These are phyloP conservation scores for Ganoderma lingzhi DNA, from an alignment of 1,284 basidiomycete species.

Conservation along the genomic window DNA sequence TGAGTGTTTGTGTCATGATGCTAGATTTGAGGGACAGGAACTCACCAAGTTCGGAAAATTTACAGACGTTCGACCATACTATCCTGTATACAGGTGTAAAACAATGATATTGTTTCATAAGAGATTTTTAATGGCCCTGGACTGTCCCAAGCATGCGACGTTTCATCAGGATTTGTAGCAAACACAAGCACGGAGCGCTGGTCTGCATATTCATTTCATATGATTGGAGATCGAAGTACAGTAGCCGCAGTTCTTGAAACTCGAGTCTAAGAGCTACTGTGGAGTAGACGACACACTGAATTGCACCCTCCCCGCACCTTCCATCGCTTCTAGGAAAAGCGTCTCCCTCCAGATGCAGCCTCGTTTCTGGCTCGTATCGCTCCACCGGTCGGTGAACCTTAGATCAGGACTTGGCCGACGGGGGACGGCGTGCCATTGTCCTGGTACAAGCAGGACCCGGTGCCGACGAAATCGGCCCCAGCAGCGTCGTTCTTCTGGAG, in stretches of 20 bases:
- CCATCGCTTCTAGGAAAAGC: too few species aligned
- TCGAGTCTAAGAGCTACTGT: background rate
- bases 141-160: too few species aligned
- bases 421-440: constrained; percentile 3
- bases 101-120: background rate
- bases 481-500: background rate
- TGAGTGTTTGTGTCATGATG: background rate
- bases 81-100: background rate
- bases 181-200: too few species aligned
- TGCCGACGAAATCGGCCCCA: constrained; percentile 5
- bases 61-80: background rate
- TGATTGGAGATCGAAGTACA: too few species aligned
- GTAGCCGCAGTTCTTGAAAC: background rate
- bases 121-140: too few species aligned
- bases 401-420: background rate
- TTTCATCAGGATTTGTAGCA: too few species aligned
- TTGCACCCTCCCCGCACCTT: background rate
- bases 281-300: background rate
- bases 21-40: background rate
- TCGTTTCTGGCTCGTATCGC: background rate
- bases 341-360: too few species aligned
- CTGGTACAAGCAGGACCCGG: constrained; percentile 10
- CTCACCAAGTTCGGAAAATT: too few species aligned
- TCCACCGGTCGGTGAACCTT: background rate
- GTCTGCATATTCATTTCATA: too few species aligned